phyloP scores from a whole-genome alignment of 331 rosid genomes.

The Malus hybrid region DNA sequence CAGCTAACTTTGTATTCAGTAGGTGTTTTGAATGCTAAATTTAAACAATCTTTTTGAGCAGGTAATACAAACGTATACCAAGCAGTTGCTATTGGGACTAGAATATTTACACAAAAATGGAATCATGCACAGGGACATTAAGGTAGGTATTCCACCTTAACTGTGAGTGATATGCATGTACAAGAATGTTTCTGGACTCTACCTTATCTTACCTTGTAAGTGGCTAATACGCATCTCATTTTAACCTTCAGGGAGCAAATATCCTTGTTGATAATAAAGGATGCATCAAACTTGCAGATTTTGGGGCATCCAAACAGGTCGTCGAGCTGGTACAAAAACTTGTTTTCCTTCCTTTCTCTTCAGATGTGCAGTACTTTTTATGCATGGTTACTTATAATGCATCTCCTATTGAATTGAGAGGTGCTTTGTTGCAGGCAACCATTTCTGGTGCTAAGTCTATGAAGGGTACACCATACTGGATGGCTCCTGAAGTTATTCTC shows the following conservation, averaged over 20 bases:
- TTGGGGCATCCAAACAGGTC: conserved; percentile 98
- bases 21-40: conserved; percentile 9
- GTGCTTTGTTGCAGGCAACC: conserved; percentile 65
- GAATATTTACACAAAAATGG: conserved; percentile 95
- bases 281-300: conserved; percentile 97
- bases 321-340: conserved; percentile 77
- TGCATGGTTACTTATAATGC: conserved; percentile 13
- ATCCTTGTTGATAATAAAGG: conserved; percentile 99
- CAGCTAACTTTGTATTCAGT: conserved; percentile 4
- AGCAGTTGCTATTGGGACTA: conserved; percentile 80
- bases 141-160: conserved; percentile 62
- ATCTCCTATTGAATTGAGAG: conserved; percentile 10
- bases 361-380: not conserved
- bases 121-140: conserved; percentile 98
- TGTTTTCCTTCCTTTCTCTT: conserved; percentile 14
- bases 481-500: conserved; percentile 99
- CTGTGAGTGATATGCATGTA: not conserved
- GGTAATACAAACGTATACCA: conserved; percentile 85
- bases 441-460: conserved; percentile 97
- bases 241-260: conserved; percentile 82
- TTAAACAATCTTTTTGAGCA: conserved; percentile 22
- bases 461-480: conserved; percentile 99
- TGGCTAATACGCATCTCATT: conserved; percentile 5
- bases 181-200: conserved; percentile 2
- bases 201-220: not conserved